phyloP scores from a whole-genome alignment of 225 moss, liverwort and hornwort species.

The Rhytidiadelphus loreus region DNA sequence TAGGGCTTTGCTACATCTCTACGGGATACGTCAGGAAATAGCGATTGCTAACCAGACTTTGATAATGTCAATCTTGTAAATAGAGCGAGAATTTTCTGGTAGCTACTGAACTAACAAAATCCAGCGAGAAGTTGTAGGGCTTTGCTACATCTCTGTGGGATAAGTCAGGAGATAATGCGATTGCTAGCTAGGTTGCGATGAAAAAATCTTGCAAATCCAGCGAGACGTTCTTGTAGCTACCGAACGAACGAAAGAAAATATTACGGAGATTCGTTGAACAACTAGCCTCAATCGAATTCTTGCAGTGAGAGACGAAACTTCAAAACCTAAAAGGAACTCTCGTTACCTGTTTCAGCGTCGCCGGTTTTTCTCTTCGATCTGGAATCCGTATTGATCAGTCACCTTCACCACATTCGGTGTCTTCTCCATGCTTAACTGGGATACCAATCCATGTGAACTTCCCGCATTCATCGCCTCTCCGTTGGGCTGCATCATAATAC shows the following conservation, averaged over 20 bases:
- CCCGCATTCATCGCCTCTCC: not conserved
- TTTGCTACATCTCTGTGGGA: not conserved
- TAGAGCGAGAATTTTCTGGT: not conserved
- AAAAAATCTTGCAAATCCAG: not conserved
- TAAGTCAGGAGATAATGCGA: not conserved
- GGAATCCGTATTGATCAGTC: slow-evolving; percentile 64
- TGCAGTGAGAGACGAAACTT: not conserved
- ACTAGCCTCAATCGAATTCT: not conserved
- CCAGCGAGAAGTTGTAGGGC: not conserved
- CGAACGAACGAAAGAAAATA: not conserved
- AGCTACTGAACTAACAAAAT: not conserved
- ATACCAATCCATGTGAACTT: not conserved
- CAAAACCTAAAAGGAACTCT: not conserved
- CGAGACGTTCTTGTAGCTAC: not conserved
- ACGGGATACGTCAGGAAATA: not conserved
- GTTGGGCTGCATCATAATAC: not conserved
- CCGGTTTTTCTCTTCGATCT: slow-evolving; percentile 66
- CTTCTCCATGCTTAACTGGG: slow-evolving; percentile 12
- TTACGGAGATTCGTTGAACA: not conserved
- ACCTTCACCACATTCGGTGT: slow-evolving; percentile 52
- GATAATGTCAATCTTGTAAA: not conserved
- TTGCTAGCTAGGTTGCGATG: not conserved
- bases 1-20: no score
- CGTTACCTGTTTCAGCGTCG: slow-evolving; percentile 54
- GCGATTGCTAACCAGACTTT: not conserved